These are phyloP conservation scores for Chaetothyriales sp. DNA, from an alignment of 2,329 filamentous ascomycete species.

Conservation along the genomic window DNA sequence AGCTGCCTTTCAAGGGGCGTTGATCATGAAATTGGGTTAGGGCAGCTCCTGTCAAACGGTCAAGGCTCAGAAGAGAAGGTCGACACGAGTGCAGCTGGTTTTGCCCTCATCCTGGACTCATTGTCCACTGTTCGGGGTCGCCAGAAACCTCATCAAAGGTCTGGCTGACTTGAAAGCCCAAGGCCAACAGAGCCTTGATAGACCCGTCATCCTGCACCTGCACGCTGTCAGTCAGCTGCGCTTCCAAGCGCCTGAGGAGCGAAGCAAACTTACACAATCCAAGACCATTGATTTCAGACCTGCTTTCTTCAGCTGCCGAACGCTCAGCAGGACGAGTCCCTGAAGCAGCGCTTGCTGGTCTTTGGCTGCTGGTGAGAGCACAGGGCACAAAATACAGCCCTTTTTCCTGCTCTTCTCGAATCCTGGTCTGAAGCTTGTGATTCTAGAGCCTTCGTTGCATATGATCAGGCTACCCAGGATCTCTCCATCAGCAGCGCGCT, in stretches of 20 bases:
- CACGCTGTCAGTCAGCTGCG: background rate
- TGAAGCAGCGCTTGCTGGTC: conserved; percentile 60
- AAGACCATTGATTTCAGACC: conserved; percentile 58
- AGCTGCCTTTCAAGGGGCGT: background rate
- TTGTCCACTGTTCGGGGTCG: conserved; percentile 47
- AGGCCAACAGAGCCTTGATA: conserved; percentile 56
- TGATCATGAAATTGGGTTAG: background rate
- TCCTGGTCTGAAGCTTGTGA: conserved; percentile 56
- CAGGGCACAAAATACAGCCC: conserved; percentile 65
- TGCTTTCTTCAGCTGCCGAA: conserved; percentile 67
- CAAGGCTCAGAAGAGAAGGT: background rate
- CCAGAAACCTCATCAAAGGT: conserved; percentile 69
- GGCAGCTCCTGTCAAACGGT: background rate
- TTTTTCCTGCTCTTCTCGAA: conserved; percentile 43
- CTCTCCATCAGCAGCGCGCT: conserved; percentile 49
- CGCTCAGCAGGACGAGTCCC: conserved; percentile 63
- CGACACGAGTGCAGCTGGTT: background rate
- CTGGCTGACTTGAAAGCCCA: conserved; percentile 68
- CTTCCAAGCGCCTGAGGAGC: background rate
- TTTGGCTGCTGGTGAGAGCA: conserved; percentile 53
- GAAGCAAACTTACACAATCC: conserved; percentile 66
- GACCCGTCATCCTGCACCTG: conserved; percentile 58
- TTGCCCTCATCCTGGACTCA: conserved; percentile 23
- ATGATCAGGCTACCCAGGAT: conserved; percentile 67
- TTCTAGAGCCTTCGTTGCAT: conserved; percentile 52